These are phyloP conservation scores for Gonium pectorale DNA, from an alignment of 139 green algal genomes.

Conservation along the genomic window DNA sequence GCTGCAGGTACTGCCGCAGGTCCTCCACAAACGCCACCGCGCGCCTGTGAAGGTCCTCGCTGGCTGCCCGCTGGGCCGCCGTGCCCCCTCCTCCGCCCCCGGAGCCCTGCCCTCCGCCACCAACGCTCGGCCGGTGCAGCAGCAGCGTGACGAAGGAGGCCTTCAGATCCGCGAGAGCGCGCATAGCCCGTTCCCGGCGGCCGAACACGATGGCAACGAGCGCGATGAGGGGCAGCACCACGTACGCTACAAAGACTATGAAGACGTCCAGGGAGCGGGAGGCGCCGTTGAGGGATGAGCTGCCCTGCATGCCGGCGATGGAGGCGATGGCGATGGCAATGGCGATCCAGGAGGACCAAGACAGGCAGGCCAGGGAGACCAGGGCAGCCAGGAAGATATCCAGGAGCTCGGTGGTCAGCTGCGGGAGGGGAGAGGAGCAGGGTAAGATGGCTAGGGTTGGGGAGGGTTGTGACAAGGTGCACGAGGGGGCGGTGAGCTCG, in stretches of 20 bases:
- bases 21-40: constrained; percentile 38
- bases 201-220: background rate
- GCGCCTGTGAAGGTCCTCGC: constrained; percentile 15
- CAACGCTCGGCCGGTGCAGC: constrained; percentile 7
- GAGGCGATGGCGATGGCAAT: constrained; percentile 36
- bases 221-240: constrained; percentile 32
- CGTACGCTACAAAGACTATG: constrained; percentile 32
- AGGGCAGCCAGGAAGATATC: constrained; percentile 41
- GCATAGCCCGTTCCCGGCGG: background rate
- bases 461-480: too few species aligned
- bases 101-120: too few species aligned
- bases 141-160: constrained; percentile 13
- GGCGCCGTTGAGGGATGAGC: background rate
- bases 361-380: constrained; percentile 36
- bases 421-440: too few species aligned
- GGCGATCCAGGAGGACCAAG: constrained; percentile 48
- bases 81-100: background rate
- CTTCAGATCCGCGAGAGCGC: background rate
- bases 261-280: background rate
- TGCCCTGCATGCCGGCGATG: background rate
- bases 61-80: background rate
- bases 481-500: too few species aligned
- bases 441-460: too few species aligned
- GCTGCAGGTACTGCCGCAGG: constrained; percentile 51
- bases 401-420: constrained; percentile 42